phyloP scores from a whole-genome alignment of 495 filamentous ascomycete genomes.

The Penicillium pulvis region DNA sequence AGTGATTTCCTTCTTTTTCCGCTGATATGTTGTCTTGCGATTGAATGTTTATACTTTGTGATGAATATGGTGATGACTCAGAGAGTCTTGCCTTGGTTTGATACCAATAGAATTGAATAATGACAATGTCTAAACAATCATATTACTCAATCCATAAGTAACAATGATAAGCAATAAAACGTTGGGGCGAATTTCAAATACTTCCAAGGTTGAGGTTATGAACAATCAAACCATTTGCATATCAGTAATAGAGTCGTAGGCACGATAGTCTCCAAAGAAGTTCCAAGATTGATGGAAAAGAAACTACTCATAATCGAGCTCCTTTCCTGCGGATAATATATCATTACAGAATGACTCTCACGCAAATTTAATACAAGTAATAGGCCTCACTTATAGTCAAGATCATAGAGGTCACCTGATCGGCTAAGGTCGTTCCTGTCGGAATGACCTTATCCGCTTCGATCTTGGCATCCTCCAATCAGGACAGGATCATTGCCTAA shows the following conservation, averaged over 20 bases:
- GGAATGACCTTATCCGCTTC: neutral
- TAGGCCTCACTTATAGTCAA: too few species aligned
- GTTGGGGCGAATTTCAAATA: too few species aligned
- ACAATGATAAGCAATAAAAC: too few species aligned
- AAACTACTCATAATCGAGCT: too few species aligned
- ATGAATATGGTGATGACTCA: constrained; percentile 1
- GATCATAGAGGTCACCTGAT: neutral
- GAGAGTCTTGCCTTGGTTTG: neutral
- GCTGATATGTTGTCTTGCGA: neutral
- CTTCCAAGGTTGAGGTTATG: too few species aligned
- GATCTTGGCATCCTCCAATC: neutral
- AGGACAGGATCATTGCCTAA: neutral
- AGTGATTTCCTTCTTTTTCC: neutral
- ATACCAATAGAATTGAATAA: neutral
- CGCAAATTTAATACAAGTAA: too few species aligned
- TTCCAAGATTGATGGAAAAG: too few species aligned
- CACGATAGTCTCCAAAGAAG: too few species aligned
- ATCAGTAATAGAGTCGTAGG: too few species aligned
- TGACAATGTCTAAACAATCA: neutral
- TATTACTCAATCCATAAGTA: neutral
- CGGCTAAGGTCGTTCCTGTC: neutral
- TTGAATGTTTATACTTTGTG: neutral
- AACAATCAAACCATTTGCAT: too few species aligned
- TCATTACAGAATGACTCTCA: too few species aligned
- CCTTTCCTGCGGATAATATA: too few species aligned